Base-by-base conservation (phyloP, 257 asterid species). In the Nicotiana tabacum region DNA sequence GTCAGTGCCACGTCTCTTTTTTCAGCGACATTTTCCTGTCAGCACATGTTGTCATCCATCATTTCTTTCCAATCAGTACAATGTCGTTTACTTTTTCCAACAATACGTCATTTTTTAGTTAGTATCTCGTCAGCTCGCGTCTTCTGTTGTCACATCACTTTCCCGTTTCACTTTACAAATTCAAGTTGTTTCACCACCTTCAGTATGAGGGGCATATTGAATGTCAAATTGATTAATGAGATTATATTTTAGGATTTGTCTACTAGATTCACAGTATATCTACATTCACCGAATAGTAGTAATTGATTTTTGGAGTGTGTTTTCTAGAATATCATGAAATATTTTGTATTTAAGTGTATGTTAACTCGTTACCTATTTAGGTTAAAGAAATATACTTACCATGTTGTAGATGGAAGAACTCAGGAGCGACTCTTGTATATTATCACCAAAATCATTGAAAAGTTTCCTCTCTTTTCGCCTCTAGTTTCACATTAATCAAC, bases 111-210 rank as follows among this genome's bases (percentile, higher is more conserved):
- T 53, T 53, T 18, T 21, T 70, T 70, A 70, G 21, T 70, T 70
- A 43, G 58, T 43, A 18, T 70, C 21, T 21, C 9, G 21, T 43
- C 37, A 70, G 33, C 37, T 48, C 60, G 1, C 18, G 3, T 21
- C 60, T 12, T 72, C 78, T 43, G 21, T 30, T 32, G 33, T 72
- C 78, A 10, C 33, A 43, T 70, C 35, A 70, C 78, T 43, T 70
- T 21, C 57, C 58, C 43, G 58, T 70, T n/a, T 43, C 12, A 18
- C 11, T 39, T n/a, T 70, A n/a, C 58, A 39, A 70, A 70, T 70
- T 70, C 72, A 29, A 66, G 72, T 30, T 43, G 56, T 70, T 70
- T 70, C n/a, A 70, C 78, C 60, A 70, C 78, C 61, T 21, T 39
- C 78, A 21, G 27, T 72, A 43, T 24, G 37, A 11, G 78, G 78